Percentiles rank a stretch among this genome's conserved stretches.
Evolutionary conservation across 768 basidiomycete species (phyloP).

Genomic region (Tylopilus rubrobrunneus): DNA sequence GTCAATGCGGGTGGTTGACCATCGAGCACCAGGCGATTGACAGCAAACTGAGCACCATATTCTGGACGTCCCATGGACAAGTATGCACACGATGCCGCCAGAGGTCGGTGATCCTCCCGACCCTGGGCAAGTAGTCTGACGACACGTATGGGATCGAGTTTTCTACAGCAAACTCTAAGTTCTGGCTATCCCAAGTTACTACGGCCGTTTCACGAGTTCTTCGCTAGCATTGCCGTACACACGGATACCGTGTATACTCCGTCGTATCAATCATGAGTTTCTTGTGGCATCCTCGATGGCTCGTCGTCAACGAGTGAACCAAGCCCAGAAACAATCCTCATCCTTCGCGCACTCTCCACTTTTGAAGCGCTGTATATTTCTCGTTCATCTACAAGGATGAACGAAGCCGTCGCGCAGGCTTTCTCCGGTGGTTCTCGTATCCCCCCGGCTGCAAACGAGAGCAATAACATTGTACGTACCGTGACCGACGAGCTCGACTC

Average conservation of each 20-base stretch:
- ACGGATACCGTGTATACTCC: constrained; percentile 91
- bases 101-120: constrained; percentile 42
- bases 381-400: constrained; percentile 77
- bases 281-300: neutral
- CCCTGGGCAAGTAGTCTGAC: constrained; percentile 2
- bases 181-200: constrained; percentile 84
- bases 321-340: constrained; percentile 91
- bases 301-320: neutral
- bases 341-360: constrained; percentile 76
- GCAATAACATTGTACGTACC: constrained; percentile 67
- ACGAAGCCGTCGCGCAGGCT: constrained; percentile 73
- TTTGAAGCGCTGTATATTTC: constrained; percentile 90
- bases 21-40: constrained; percentile 65
- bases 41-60: constrained; percentile 84
- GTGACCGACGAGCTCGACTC: constrained; percentile 77
- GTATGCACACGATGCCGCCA: constrained; percentile 73
- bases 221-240: constrained; percentile 82
- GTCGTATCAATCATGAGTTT: constrained; percentile 71
- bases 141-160: constrained; percentile 64
- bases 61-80: constrained; percentile 90
- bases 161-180: constrained; percentile 86
- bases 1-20: too few species aligned
- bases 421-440: constrained; percentile 67
- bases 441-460: constrained; percentile 75
- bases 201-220: constrained; percentile 94